A percentile compares a stretch with the other conserved stretches of the same genome.
Evolutionary conservation across 371 early-diverging fungal species (phyloP).

Genomic region (Actinomortierella wolfii): DNA sequence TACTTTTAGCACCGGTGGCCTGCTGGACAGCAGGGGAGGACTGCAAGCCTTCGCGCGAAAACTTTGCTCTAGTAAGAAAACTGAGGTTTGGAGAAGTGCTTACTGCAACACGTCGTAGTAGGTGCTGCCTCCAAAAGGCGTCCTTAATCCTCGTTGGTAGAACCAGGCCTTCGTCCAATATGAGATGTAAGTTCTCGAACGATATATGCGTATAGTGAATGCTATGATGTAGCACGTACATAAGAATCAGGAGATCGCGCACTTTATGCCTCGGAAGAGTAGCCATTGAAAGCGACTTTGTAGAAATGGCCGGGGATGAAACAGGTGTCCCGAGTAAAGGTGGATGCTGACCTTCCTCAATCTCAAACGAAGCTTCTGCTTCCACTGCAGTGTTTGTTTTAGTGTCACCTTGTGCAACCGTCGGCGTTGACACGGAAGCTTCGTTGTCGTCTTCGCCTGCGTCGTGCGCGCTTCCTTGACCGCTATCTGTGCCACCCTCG

Average conservation of each 20-base stretch:
- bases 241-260: slow-evolving; percentile 34
- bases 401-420: no score
- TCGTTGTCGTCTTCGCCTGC: no score
- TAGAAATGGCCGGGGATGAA: slow-evolving; percentile 32
- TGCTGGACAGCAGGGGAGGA: no score
- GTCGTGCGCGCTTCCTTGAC: no score
- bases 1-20: no score
- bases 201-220: slow-evolving; percentile 42
- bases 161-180: slow-evolving; percentile 33
- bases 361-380: no score
- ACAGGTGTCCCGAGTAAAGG: slow-evolving; percentile 15
- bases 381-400: no score
- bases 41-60: no score
- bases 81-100: slow-evolving; percentile 21
- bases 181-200: slow-evolving; percentile 31
- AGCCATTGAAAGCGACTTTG: slow-evolving; percentile 25
- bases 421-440: no score
- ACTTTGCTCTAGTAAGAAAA: slow-evolving; percentile 2
- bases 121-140: slow-evolving; percentile 42
- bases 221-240: slow-evolving; percentile 42
- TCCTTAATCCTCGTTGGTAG: slow-evolving; percentile 39
- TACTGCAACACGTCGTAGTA: slow-evolving; percentile 25
- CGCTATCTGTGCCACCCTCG: no score
- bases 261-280: slow-evolving; percentile 39
- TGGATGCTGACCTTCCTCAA: slow-evolving; percentile 3